phyloP scores from a whole-genome alignment of 148 eudicot species.

The Camellia sinensis region DNA sequence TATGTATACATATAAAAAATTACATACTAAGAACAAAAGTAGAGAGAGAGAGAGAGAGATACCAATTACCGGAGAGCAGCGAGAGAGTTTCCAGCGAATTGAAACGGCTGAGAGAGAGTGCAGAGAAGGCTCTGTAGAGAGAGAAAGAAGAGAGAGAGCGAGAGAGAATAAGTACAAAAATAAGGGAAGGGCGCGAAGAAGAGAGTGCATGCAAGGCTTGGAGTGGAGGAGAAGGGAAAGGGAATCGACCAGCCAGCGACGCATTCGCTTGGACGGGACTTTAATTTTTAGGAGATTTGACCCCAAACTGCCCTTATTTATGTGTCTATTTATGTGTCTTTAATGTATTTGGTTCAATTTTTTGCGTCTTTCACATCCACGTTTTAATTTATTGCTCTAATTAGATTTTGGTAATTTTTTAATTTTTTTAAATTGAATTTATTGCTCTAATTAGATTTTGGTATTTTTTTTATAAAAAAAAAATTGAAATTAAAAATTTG shows the following conservation, averaged over 20 bases:
- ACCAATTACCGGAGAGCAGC: constrained; percentile 1
- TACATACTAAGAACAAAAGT: neutral
- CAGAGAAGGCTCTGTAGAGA: neutral
- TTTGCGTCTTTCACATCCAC: too few relatives aligned
- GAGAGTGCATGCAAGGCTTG: neutral
- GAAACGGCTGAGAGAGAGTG: neutral
- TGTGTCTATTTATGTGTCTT: too few relatives aligned
- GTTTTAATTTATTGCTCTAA: too few relatives aligned
- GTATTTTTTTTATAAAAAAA: too few relatives aligned
- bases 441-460: too few relatives aligned
- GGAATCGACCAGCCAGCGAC: neutral
- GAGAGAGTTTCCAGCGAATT: neutral
- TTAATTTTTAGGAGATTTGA: too few relatives aligned
- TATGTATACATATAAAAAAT: neutral
- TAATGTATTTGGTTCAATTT: too few relatives aligned
- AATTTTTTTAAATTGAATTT: too few relatives aligned
- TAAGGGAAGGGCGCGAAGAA: constrained; percentile 9
- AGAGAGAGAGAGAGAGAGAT: neutral
- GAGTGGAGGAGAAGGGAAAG: neutral
- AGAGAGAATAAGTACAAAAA: neutral
- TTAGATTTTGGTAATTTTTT: too few relatives aligned
- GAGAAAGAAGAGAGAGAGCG: neutral
- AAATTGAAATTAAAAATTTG: too few relatives aligned
- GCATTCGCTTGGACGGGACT: neutral
- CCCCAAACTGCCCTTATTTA: too few relatives aligned